Evolutionary conservation across 306 rosid genomes (phyloP).

Genomic region (Arachis hypogaea): DNA sequence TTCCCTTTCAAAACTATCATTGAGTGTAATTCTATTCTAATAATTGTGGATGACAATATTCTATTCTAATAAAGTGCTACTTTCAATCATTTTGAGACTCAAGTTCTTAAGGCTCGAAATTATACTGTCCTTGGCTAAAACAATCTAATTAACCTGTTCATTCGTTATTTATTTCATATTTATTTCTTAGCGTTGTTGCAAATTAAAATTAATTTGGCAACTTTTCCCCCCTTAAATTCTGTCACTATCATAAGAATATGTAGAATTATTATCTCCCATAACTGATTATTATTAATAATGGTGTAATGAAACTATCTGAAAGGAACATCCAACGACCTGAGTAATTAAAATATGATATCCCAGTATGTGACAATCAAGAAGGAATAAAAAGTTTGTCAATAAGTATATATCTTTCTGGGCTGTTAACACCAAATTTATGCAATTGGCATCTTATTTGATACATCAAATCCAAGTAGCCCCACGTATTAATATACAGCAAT

Average conservation of each 20-base stretch:
- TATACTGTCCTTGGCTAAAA: not conserved
- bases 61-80: no score
- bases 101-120: no score
- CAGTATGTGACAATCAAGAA: not conserved
- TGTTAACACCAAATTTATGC: not conserved
- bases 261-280: not conserved
- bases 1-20: constrained; percentile 8
- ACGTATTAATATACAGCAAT: not conserved
- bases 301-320: not conserved
- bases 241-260: not conserved
- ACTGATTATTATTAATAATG: not conserved
- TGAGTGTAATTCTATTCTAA: not conserved
- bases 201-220: not conserved
- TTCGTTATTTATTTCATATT: not conserved
- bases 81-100: no score
- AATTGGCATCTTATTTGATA: constrained; percentile 28
- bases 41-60: no score
- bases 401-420: not conserved
- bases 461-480: constrained; percentile 23
- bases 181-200: not conserved
- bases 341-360: not conserved
- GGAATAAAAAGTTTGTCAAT: constrained; percentile 19
- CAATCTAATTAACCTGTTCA: not conserved
- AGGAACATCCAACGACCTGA: constrained; percentile 12
- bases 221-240: not conserved